Evolutionary conservation across 2,329 filamentous ascomycete species (phyloP).

Genomic region (Fusarium multiceps): DNA sequence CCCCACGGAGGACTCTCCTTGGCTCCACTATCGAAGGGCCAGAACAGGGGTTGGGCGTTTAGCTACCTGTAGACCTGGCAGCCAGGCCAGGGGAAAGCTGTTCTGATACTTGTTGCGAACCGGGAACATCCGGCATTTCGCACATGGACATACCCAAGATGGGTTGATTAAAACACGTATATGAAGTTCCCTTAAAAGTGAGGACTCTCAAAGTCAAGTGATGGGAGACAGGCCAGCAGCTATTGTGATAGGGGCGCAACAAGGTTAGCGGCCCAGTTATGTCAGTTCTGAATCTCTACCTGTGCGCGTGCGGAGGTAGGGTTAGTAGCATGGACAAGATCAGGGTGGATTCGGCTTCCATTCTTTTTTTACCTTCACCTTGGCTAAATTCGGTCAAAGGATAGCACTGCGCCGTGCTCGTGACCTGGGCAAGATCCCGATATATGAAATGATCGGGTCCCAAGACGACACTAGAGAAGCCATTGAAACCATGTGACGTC

Average conservation of each 20-base stretch:
- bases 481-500: conserved; percentile 31
- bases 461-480: conserved; percentile 27
- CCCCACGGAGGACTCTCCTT: conserved; percentile 30
- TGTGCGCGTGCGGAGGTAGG: conserved; percentile 11
- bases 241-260: conserved; percentile 34
- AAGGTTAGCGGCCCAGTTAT: conserved; percentile 6
- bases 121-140: conserved; percentile 32
- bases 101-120: conserved; percentile 1
- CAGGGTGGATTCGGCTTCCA: conserved; percentile 15
- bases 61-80: conserved; percentile 5
- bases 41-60: conserved; percentile 22
- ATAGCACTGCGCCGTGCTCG: conserved; percentile 22
- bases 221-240: neutral
- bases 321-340: neutral
- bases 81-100: conserved; percentile 7
- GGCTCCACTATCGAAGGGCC: neutral
- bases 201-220: neutral
- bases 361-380: conserved; percentile 30
- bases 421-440: conserved; percentile 24
- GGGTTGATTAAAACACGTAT: conserved; percentile 13
- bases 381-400: conserved; percentile 29
- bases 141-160: neutral
- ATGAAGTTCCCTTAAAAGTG: conserved; percentile 7
- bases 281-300: conserved; percentile 10
- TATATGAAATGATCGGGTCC: conserved; percentile 31